Percentiles rank a stretch among this genome's conserved stretches.
phyloP scores from a whole-genome alignment of 768 basidiomycete species.

The Mycena capillaripes region DNA sequence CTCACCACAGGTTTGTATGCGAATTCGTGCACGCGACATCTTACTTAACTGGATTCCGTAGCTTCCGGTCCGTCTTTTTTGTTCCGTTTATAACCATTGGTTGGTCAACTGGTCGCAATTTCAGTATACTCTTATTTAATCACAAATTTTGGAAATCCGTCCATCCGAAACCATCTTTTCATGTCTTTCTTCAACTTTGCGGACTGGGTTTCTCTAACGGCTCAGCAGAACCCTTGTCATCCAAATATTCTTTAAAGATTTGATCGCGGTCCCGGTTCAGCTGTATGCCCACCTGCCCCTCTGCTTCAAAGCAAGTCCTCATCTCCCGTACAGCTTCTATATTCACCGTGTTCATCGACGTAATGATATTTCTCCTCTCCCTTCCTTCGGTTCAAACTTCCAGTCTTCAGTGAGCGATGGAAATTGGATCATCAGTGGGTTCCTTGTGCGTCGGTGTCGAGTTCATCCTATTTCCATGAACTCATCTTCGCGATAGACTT shows the following conservation, averaged over 20 bases:
- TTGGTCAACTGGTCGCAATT: background rate
- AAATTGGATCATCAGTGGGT: conserved; percentile 5
- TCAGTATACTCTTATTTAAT: conserved; percentile 4
- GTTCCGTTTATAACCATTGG: background rate
- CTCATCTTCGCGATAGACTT: background rate
- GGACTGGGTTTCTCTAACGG: background rate
- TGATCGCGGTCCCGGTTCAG: conserved; percentile 29
- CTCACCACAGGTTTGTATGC: background rate
- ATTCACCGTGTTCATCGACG: conserved; percentile 12
- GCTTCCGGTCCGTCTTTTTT: conserved; percentile 1
- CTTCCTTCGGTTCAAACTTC: background rate
- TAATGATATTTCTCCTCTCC: background rate
- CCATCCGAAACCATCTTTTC: conserved; percentile 13
- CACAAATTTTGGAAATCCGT: conserved; percentile 26
- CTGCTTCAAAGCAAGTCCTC: background rate
- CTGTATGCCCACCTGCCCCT: conserved; percentile 1
- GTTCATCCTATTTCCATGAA: background rate
- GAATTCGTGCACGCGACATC: background rate
- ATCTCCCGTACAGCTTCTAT: conserved; percentile 3
- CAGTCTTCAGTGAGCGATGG: conserved; percentile 25
- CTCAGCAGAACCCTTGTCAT: conserved; percentile 31
- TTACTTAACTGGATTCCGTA: background rate
- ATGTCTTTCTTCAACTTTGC: background rate
- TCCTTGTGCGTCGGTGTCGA: conserved; percentile 8
- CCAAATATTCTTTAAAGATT: conserved; percentile 34